phyloP scores from a whole-genome alignment of 441 rosid species.

The Erodium texanum region DNA sequence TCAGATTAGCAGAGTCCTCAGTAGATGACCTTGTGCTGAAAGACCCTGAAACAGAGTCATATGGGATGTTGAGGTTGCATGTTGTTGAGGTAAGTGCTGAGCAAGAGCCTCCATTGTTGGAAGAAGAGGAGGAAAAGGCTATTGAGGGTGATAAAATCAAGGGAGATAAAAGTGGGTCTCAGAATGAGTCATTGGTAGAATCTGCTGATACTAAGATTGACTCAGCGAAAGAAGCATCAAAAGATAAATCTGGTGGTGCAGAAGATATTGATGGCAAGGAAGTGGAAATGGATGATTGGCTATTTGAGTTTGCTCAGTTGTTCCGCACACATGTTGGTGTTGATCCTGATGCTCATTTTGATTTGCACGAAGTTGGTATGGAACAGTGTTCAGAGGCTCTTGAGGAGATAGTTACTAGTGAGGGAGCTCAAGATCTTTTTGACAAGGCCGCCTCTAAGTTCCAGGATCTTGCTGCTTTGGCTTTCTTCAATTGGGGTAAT shows the following conservation, averaged over 20 bases:
- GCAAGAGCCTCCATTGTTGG: constrained; percentile 65
- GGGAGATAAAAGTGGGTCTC: constrained; percentile 48
- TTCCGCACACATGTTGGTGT: constrained; percentile 80
- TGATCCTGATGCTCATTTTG: constrained; percentile 90
- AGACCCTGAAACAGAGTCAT: constrained; percentile 45
- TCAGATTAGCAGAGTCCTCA: constrained; percentile 58
- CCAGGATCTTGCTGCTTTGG: constrained; percentile 93
- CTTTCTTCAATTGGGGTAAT: constrained; percentile 94
- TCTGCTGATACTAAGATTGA: constrained; percentile 35
- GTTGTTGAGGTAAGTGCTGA: constrained; percentile 80
- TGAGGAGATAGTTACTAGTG: constrained; percentile 86
- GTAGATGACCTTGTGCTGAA: constrained; percentile 41
- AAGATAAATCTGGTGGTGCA: constrained; percentile 41
- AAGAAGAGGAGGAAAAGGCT: constrained; percentile 64
- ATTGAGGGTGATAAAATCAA: constrained; percentile 41
- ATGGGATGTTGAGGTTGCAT: constrained; percentile 70
- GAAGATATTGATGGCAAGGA: constrained; percentile 74
- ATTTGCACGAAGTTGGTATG: constrained; percentile 91
- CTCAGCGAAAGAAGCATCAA: constrained; percentile 35
- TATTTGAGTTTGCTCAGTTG: constrained; percentile 90
- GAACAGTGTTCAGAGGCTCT: constrained; percentile 91
- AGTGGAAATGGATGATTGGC: constrained; percentile 92
- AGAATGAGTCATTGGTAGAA: constrained; percentile 38
- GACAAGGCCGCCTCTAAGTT: constrained; percentile 83
- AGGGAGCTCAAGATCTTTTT: constrained; percentile 73